phyloP scores from a whole-genome alignment of 106 monocot genomes.

The Apostasia shenzhenica region DNA sequence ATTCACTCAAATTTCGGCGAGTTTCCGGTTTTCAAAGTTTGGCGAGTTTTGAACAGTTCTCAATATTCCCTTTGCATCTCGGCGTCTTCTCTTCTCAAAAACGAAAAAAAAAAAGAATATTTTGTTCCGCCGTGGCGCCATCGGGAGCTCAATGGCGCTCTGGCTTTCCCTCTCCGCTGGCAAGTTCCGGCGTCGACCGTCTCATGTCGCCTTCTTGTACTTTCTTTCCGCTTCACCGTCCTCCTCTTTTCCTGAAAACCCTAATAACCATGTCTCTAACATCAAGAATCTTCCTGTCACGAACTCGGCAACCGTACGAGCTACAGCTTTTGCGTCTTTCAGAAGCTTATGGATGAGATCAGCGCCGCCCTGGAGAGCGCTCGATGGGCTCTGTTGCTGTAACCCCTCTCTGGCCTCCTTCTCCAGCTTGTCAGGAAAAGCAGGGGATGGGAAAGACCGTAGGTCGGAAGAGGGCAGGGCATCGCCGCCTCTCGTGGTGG shows the following conservation, averaged over 20 bases:
- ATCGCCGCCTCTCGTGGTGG: not conserved
- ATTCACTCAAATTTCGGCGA: too few relatives aligned
- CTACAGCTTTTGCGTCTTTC: not conserved
- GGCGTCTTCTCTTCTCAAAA: too few relatives aligned
- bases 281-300: not conserved
- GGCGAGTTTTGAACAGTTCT: too few relatives aligned
- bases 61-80: too few relatives aligned
- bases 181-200: not conserved
- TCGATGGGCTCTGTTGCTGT: not conserved
- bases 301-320: not conserved
- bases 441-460: not conserved
- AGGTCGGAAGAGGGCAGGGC: not conserved
- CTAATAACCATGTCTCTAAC: not conserved
- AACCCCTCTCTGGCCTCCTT: not conserved
- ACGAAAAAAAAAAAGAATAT: not conserved
- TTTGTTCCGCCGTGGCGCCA: not conserved
- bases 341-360: not conserved
- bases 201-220: conserved; percentile 1
- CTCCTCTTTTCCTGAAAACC: conserved; percentile 1
- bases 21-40: too few relatives aligned
- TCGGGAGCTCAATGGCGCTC: not conserved
- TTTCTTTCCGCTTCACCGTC: not conserved
- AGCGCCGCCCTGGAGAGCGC: not conserved
- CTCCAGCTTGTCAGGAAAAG: conserved; percentile 2
- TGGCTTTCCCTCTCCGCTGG: not conserved